Conservation (phyloP, 495 filamentous ascomycete species). For the Collariella sp. region DNA sequence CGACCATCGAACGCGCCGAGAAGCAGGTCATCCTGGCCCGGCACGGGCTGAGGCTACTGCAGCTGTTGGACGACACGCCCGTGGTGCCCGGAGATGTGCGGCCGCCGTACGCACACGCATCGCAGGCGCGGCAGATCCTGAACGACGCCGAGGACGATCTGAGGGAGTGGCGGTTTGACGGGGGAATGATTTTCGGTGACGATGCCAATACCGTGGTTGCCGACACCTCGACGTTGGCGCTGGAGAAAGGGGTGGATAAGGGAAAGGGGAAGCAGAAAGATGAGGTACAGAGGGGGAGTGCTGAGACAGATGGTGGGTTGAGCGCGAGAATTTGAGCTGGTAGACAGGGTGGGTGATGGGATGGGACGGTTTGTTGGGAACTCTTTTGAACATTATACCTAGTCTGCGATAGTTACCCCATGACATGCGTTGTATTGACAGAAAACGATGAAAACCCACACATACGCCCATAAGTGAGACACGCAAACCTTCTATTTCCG, state of each 20-base stretch:
- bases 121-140: slow-evolving; percentile 69
- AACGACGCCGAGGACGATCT: slow-evolving; percentile 89
- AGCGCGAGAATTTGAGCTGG: not conserved
- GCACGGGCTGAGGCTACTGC: slow-evolving; percentile 75
- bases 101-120: slow-evolving; percentile 52
- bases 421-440: too few species aligned
- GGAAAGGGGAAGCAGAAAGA: slow-evolving; percentile 3
- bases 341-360: too few species aligned
- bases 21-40: slow-evolving; percentile 90
- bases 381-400: too few species aligned
- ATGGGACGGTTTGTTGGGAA: too few species aligned
- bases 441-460: not conserved
- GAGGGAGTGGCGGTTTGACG: slow-evolving; percentile 54
- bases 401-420: too few species aligned
- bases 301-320: not conserved
- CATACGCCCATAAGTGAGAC: not conserved
- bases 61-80: slow-evolving; percentile 84
- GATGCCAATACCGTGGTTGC: not conserved
- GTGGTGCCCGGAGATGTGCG: slow-evolving; percentile 78
- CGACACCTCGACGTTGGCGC: not conserved
- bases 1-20: slow-evolving; percentile 87
- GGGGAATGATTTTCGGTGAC: slow-evolving; percentile 7
- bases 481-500: too few species aligned
- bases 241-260: not conserved
- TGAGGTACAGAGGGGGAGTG: slow-evolving; percentile 5